These are phyloP conservation scores for Chenopodium suecicum DNA, from an alignment of 148 eudicot species.

Conservation along the genomic window DNA sequence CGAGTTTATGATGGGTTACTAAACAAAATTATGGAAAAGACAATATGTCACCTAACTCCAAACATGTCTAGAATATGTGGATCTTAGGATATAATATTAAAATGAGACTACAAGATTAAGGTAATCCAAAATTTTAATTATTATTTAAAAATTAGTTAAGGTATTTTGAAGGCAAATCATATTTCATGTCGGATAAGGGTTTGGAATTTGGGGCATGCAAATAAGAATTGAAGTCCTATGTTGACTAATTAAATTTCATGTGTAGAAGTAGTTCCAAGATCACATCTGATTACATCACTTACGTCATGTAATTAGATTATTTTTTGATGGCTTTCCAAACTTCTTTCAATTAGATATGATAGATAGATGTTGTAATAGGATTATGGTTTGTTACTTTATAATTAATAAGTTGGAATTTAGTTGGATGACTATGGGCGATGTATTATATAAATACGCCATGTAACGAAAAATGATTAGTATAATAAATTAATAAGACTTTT, in stretches of 20 bases:
- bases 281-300: not conserved
- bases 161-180: conserved; percentile 2
- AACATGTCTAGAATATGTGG: conserved; percentile 18
- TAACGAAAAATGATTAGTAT: too few species aligned
- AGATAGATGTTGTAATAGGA: too few species aligned
- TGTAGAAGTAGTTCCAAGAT: not conserved
- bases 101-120: not conserved
- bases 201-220: not conserved
- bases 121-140: not conserved
- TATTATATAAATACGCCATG: too few species aligned
- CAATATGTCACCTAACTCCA: conserved; percentile 19
- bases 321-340: not conserved
- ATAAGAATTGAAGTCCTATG: not conserved
- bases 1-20: conserved; percentile 8
- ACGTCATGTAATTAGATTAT: not conserved
- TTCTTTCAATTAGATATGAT: not conserved
- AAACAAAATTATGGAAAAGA: conserved; percentile 5
- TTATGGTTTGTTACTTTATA: too few species aligned
- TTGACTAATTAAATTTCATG: not conserved
- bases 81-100: not conserved
- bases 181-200: conserved; percentile 14
- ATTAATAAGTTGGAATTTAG: too few species aligned
- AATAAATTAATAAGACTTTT: too few species aligned
- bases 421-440: too few species aligned
- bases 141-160: not conserved